Evolutionary conservation across 2,329 filamentous ascomycete genomes (phyloP), one percentile per base, ranked within the genome.

Genomic region (Hypoxylon sp.): DNA sequence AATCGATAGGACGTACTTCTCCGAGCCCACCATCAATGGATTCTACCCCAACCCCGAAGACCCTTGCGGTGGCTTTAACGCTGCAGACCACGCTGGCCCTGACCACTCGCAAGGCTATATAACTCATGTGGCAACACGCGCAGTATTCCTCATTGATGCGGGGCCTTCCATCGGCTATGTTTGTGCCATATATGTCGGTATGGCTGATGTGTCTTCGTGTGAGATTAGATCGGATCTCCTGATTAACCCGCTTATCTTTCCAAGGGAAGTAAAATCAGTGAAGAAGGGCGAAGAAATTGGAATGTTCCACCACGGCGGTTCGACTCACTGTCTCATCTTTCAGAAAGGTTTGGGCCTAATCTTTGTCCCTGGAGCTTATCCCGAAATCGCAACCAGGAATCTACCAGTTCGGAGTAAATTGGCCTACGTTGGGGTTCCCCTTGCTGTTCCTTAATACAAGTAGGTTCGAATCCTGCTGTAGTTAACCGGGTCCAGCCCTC

Each of bases 151-250:
- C 44, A 49, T 49, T 34, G 25, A 49, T 21, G 45, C 45, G 20
- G 21, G 21, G 5, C 6, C 6, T 25, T 6, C 6, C 9, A 25
- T 38, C 23, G 37, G 29, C 19, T 29, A 26, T 11, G 35, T 34
- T 19, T 41, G 37, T 20, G 37, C 25, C 37, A 16, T 41, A 13
- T 41, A 20, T 20, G 25, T 41, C 16, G 45, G 45, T 36, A 49
- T 49, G 45, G 25, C 45, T 15, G 45, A 49, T 34, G 25, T 49
- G 8, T 49, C 45, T 16, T 42, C 35, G 12, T 49, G 45, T 36
- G 16, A 42, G 29, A 17, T 19, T 29, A n/a, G n/a, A n/a, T n/a
- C n/a, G n/a, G n/a, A n/a, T n/a, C n/a, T n/a, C n/a, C n/a, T n/a
- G n/a, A 42, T 36, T 17, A 25, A 25, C 9, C 5, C 5, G 21